Percentiles rank a stretch among this genome's conserved stretches.
Evolutionary conservation across 495 filamentous ascomycete genomes (phyloP).

Genomic region (Xylaria nigripes): DNA sequence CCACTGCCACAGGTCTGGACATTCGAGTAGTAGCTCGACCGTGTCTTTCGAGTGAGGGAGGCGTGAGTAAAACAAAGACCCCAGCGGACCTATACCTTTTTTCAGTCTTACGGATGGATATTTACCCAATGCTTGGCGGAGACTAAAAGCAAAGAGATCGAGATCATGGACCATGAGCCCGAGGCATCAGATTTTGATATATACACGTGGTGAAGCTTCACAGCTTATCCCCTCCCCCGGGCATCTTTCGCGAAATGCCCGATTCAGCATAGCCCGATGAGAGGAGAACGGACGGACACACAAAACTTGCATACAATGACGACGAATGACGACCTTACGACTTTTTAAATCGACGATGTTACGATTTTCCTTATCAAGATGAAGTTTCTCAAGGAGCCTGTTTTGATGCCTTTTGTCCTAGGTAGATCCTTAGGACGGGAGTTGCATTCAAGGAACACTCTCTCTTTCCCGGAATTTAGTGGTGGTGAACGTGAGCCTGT

Average conservation of each 20-base stretch:
- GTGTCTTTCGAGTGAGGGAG: conserved; percentile 42
- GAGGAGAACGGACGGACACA: conserved; percentile 19
- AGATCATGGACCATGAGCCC: conserved; percentile 2
- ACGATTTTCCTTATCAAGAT: conserved; percentile 1
- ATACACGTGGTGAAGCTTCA: conserved; percentile 47
- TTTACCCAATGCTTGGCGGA: conserved; percentile 20
- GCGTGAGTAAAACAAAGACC: neutral
- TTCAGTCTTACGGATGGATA: conserved; percentile 4
- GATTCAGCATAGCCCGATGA: conserved; percentile 23
- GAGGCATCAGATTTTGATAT: conserved; percentile 29
- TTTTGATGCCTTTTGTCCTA: conserved; percentile 5
- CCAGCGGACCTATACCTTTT: conserved; percentile 5
- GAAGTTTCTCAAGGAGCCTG: conserved; percentile 3
- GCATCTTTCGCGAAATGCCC: conserved; percentile 29
- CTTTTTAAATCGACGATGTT: neutral
- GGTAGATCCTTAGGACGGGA: conserved; percentile 2
- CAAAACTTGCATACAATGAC: conserved; percentile 30
- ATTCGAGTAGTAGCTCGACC: conserved; percentile 53
- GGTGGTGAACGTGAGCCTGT: conserved; percentile 7
- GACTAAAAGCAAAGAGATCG: conserved; percentile 13
- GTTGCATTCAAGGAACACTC: neutral
- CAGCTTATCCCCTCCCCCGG: conserved; percentile 26
- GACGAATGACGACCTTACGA: conserved; percentile 17
- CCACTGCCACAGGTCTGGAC: conserved; percentile 35
- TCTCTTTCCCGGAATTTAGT: conserved; percentile 8